Conservation (phyloP, 2,329 filamentous ascomycete genomes). For the Chalaropsis ovoidea region DNA sequence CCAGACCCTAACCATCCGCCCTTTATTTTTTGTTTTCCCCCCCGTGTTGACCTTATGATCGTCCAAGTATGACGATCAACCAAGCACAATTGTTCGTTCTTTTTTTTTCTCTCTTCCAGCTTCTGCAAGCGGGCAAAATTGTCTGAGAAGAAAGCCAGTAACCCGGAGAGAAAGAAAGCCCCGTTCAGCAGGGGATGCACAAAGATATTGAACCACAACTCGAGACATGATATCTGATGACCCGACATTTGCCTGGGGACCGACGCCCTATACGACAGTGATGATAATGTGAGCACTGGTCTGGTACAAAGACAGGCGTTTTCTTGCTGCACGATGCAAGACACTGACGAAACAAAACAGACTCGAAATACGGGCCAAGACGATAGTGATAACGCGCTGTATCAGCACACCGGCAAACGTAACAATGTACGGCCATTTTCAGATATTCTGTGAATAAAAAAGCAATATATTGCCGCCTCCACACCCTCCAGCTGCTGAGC, state of each 20-base stretch:
- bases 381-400: neutral
- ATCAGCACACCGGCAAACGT: neutral
- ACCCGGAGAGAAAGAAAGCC: no score
- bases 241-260: no score
- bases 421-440: no score
- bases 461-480: conserved; percentile 1
- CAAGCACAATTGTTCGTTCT: neutral
- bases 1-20: neutral
- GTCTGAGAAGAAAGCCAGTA: no score
- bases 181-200: no score
- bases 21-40: neutral
- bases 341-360: neutral
- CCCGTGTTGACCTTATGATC: conserved; percentile 7
- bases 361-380: neutral
- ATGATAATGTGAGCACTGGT: no score
- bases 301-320: neutral
- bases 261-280: no score
- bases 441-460: no score
- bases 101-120: neutral
- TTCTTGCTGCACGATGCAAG: neutral
- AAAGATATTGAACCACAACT: no score
- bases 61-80: neutral
- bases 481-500: neutral
- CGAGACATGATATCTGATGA: no score
- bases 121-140: no score